Percentiles rank a stretch among this genome's conserved stretches.
Conservation (phyloP, 306 rosid species). For the Oemleria cerasiformis region DNA sequence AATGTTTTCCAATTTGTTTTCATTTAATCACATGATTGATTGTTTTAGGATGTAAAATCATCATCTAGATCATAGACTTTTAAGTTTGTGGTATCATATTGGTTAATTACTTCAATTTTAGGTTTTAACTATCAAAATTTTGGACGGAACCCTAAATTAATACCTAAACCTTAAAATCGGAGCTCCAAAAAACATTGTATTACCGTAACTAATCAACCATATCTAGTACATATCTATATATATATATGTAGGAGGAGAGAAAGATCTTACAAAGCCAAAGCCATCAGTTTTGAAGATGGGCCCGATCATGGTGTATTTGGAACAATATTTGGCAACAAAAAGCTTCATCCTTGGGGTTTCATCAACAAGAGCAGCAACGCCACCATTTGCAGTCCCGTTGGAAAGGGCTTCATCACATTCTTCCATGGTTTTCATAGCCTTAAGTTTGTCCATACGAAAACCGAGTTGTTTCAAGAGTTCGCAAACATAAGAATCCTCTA, state of each 20-base stretch:
- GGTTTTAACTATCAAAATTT: too few species aligned
- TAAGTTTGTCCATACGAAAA: conserved; percentile 32
- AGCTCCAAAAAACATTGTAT: too few species aligned
- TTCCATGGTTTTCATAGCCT: conserved; percentile 3
- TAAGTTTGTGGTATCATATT: too few species aligned
- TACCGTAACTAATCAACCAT: too few species aligned
- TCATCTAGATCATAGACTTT: too few species aligned
- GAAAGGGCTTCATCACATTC: conserved; percentile 22
- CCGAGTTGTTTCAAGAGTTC: conserved; percentile 33
- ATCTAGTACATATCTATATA: background rate
- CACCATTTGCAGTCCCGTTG: conserved; percentile 32
- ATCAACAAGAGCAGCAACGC: conserved; percentile 39
- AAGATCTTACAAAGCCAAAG: conserved; percentile 39
- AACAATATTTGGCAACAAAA: conserved; percentile 32
- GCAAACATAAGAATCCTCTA: conserved; percentile 35
- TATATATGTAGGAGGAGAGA: background rate
- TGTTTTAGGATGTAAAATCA: too few species aligned
- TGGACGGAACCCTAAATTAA: too few species aligned
- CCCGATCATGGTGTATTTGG: conserved; percentile 30
- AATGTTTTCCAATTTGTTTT: too few species aligned
- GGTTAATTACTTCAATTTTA: too few species aligned
- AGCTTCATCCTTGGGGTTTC: conserved; percentile 26
- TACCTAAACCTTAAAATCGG: too few species aligned
- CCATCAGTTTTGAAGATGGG: conserved; percentile 31
- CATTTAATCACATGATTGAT: too few species aligned